Evolutionary conservation across 768 basidiomycete species (phyloP).

Genomic region (Leccinum sublutescens): DNA sequence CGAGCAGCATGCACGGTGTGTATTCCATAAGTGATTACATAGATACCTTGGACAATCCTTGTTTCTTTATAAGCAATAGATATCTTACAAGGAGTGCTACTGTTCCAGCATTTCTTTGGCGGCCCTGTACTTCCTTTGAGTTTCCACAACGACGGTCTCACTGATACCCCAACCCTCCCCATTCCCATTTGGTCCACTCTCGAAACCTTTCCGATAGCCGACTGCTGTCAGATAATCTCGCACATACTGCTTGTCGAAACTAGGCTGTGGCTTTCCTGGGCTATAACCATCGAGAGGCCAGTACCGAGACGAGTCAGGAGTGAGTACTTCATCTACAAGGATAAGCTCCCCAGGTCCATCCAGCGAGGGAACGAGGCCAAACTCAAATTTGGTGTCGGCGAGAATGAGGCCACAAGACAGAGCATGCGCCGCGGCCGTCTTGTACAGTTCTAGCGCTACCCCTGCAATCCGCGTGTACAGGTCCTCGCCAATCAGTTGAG

Average conservation of each 20-base stretch:
- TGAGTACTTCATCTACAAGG: constrained; percentile 94
- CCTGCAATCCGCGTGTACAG: constrained; percentile 61
- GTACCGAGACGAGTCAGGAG: constrained; percentile 96
- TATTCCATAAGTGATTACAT: constrained; percentile 1
- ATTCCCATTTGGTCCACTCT: constrained; percentile 64
- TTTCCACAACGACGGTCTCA: constrained; percentile 72
- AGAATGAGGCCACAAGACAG: constrained; percentile 80
- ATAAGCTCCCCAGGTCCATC: constrained; percentile 54
- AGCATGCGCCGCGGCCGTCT: constrained; percentile 72
- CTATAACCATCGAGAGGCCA: constrained; percentile 81
- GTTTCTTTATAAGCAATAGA: not conserved
- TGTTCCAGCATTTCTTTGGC: constrained; percentile 59
- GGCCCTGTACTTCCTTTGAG: constrained; percentile 75
- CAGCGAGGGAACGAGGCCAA: constrained; percentile 66
- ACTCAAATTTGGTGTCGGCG: constrained; percentile 99
- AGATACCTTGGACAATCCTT: not conserved
- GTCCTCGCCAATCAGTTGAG: constrained; percentile 61
- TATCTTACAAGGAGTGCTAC: constrained; percentile 8
- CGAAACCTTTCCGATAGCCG: constrained; percentile 79
- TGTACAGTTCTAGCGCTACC: constrained; percentile 65
- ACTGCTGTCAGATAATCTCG: constrained; percentile 79
- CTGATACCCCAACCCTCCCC: constrained; percentile 79
- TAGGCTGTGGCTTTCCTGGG: constrained; percentile 74
- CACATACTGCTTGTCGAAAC: constrained; percentile 97
- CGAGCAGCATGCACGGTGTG: not conserved